Conservation (phyloP, 371 early-diverging fungal genomes). For the Mortierella sp. region DNA sequence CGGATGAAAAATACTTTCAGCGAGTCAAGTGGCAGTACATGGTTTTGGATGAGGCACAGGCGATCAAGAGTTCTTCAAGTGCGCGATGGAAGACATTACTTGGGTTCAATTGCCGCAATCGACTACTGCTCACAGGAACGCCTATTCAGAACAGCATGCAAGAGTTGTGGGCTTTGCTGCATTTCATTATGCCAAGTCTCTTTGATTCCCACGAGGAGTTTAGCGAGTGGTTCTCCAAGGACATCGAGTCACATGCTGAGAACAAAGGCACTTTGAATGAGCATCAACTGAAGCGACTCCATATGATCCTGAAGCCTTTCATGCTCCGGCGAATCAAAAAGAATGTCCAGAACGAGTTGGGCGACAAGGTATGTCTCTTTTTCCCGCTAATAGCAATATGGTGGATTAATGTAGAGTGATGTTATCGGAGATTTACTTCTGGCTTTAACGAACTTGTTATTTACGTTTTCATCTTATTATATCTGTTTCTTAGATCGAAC, state of each 20-base stretch:
- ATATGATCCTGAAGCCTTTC: conserved; percentile 98
- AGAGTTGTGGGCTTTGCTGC: conserved; percentile 97
- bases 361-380: conserved; percentile 73
- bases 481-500: conserved; percentile 70
- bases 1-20: conserved; percentile 90
- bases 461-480: background rate
- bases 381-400: background rate
- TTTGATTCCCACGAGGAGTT: conserved; percentile 97
- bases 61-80: conserved; percentile 93
- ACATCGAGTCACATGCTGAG: conserved; percentile 94
- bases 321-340: conserved; percentile 98
- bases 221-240: conserved; percentile 96
- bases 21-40: conserved; percentile 98
- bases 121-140: conserved; percentile 95
- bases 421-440: background rate
- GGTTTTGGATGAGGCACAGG: conserved; percentile 99
- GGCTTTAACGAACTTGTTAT: background rate
- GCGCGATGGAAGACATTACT: conserved; percentile 95
- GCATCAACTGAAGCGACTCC: conserved; percentile 91
- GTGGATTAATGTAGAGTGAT: too few relatives aligned
- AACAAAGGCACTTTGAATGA: conserved; percentile 89
- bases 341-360: conserved; percentile 96
- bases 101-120: conserved; percentile 93
- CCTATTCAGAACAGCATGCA: conserved; percentile 98
- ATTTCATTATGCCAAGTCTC: conserved; percentile 98